phyloP scores from a whole-genome alignment of 2,329 filamentous ascomycete genomes.

The Diaporthe helianthi region DNA sequence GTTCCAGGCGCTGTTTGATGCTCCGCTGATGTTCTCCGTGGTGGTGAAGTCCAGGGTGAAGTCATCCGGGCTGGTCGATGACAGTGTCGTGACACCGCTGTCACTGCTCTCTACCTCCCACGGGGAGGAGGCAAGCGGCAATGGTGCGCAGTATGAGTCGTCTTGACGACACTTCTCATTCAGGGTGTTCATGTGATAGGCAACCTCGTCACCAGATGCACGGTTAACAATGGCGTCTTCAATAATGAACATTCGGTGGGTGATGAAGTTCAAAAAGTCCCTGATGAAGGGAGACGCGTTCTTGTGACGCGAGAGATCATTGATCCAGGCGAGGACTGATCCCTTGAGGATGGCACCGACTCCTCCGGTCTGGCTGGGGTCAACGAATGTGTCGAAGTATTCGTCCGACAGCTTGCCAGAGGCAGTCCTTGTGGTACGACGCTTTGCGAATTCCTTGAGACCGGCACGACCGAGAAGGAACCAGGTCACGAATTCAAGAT shows the following conservation, averaged over 20 bases:
- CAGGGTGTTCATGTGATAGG: constrained; percentile 29
- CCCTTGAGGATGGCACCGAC: constrained; percentile 34
- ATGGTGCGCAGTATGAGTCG: constrained; percentile 33
- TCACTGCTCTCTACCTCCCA: constrained; percentile 27
- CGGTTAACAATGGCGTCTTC: constrained; percentile 30
- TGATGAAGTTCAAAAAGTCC: constrained; percentile 35
- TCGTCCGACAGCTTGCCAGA: constrained; percentile 34
- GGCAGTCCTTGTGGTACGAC: constrained; percentile 33
- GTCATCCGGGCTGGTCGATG: constrained; percentile 25
- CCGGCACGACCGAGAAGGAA: constrained; percentile 31
- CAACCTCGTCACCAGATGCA: constrained; percentile 35
- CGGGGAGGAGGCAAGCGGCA: not conserved
- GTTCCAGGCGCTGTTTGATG: constrained; percentile 20
- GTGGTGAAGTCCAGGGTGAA: constrained; percentile 24
- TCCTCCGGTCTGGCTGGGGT: constrained; percentile 33
- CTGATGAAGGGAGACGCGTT: constrained; percentile 34
- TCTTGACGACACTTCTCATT: constrained; percentile 30
- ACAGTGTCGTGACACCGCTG: constrained; percentile 15
- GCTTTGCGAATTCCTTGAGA: constrained; percentile 34
- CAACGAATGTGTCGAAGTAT: constrained; percentile 34
- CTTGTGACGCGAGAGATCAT: constrained; percentile 32
- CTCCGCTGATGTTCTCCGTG: constrained; percentile 22
- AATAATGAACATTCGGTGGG: constrained; percentile 35
- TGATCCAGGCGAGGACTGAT: constrained; percentile 35
- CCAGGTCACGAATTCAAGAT: constrained; percentile 39